Evolutionary conservation across 139 green algal genomes (phyloP).

Genomic region (Chloropicon primus): DNA sequence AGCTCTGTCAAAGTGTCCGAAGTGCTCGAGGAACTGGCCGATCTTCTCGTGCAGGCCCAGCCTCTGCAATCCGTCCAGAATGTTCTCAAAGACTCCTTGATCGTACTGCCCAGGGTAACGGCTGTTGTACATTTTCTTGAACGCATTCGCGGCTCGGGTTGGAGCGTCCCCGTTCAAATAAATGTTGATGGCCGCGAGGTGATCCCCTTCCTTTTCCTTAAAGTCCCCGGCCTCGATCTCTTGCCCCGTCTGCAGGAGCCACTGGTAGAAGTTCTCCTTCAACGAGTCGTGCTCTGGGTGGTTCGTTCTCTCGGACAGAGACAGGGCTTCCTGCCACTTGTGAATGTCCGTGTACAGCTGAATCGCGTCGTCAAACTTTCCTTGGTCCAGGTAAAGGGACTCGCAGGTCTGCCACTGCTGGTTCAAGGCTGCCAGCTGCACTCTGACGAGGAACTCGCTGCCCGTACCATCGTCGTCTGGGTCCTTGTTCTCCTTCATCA

Average conservation of each 20-base stretch:
- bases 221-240: constrained; percentile 48
- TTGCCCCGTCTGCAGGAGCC: constrained; percentile 26
- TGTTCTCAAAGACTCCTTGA: constrained; percentile 36
- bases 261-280: constrained; percentile 35
- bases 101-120: constrained; percentile 23
- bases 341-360: constrained; percentile 34
- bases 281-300: constrained; percentile 35
- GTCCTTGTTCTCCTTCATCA: constrained; percentile 15
- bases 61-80: constrained; percentile 35
- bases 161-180: constrained; percentile 64
- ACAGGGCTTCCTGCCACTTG: not conserved
- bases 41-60: constrained; percentile 43
- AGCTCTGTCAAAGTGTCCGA: constrained; percentile 34
- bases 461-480: constrained; percentile 9
- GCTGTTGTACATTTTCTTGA: not conserved
- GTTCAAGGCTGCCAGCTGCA: constrained; percentile 43
- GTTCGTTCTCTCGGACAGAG: constrained; percentile 5
- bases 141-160: constrained; percentile 43
- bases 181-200: constrained; percentile 50
- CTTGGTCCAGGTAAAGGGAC: constrained; percentile 43
- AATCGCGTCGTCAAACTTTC: constrained; percentile 45
- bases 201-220: constrained; percentile 54
- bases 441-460: constrained; percentile 22
- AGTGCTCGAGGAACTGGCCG: constrained; percentile 50
- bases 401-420: constrained; percentile 55